These are phyloP conservation scores for Aspergillus clavatus DNA, from an alignment of 2,329 filamentous ascomycete genomes.

Conservation along the genomic window DNA sequence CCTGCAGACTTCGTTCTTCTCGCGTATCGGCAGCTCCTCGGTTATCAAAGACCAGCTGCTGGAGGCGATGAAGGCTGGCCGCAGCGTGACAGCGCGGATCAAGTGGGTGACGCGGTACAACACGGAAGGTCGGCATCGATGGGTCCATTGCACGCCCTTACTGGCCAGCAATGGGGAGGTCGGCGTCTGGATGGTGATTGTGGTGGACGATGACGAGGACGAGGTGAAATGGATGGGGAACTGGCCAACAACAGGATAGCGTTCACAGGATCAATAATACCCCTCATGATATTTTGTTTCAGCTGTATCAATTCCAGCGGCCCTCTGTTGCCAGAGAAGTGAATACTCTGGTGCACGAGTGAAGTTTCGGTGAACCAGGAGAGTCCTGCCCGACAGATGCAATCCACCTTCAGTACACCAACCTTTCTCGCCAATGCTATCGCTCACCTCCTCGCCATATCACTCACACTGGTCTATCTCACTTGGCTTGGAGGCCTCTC, in stretches of 20 bases:
- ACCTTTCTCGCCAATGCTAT: too few relatives aligned
- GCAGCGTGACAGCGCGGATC: slow-evolving; percentile 69
- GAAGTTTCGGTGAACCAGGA: too few relatives aligned
- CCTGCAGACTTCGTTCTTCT: slow-evolving; percentile 53
- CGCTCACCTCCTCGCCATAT: too few relatives aligned
- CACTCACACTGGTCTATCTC: too few relatives aligned
- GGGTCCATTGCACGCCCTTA: slow-evolving; percentile 74
- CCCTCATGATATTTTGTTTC: too few relatives aligned
- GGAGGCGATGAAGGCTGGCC: slow-evolving; percentile 61
- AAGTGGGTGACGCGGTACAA: slow-evolving; percentile 58
- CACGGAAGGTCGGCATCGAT: slow-evolving; percentile 59
- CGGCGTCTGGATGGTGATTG: slow-evolving; percentile 73
- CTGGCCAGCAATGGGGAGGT: slow-evolving; percentile 62
- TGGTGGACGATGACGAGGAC: slow-evolving; percentile 60
- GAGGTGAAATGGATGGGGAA: background rate
- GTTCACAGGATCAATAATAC: too few relatives aligned
- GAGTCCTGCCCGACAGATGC: too few relatives aligned
- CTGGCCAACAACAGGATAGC: background rate
- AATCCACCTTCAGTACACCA: too few relatives aligned
- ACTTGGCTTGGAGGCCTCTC: too few relatives aligned
- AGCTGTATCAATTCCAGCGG: too few relatives aligned
- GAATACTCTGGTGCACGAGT: too few relatives aligned
- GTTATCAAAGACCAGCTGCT: slow-evolving; percentile 51
- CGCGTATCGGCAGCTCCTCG: slow-evolving; percentile 43
- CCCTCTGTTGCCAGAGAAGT: too few relatives aligned